Evolutionary conservation across 306 rosid genomes (phyloP).

Genomic region (Luffa aegyptiaca): DNA sequence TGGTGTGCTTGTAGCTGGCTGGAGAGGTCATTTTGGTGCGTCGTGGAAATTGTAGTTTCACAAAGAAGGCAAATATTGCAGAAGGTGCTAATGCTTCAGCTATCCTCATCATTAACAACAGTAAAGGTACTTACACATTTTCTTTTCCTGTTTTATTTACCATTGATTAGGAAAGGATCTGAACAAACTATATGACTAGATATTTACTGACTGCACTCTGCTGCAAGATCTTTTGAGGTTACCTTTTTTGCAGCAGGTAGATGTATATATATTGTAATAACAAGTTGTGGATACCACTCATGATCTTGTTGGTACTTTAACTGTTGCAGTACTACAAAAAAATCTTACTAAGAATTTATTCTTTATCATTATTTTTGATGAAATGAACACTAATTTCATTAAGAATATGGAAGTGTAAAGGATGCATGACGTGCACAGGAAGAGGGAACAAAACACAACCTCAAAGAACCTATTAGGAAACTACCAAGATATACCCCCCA

Average conservation of each 20-base stretch:
- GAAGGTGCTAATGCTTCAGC: slow-evolving; percentile 84
- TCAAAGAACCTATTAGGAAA: neutral
- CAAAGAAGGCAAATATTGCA: slow-evolving; percentile 82
- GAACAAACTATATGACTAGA: neutral
- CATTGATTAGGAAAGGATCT: slow-evolving; percentile 1
- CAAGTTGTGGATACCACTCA: neutral
- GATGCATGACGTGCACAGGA: neutral
- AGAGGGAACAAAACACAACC: neutral
- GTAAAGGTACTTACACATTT: slow-evolving; percentile 42
- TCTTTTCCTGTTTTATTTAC: slow-evolving; percentile 7
- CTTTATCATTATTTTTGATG: neutral
- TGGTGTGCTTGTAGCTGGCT: slow-evolving; percentile 55
- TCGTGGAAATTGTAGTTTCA: slow-evolving; percentile 96
- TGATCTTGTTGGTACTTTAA: neutral
- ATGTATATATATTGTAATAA: neutral
- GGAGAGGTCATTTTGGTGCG: slow-evolving; percentile 74
- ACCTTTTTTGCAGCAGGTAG: neutral
- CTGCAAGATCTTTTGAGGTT: neutral
- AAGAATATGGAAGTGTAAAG: neutral
- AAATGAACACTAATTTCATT: neutral
- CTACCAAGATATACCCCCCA: neutral
- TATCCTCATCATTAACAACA: slow-evolving; percentile 72
- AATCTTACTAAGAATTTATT: neutral
- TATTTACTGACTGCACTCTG: neutral
- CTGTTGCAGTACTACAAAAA: neutral